These are phyloP conservation scores for Cicer bijugum DNA, from an alignment of 306 rosid species.

Conservation along the genomic window DNA sequence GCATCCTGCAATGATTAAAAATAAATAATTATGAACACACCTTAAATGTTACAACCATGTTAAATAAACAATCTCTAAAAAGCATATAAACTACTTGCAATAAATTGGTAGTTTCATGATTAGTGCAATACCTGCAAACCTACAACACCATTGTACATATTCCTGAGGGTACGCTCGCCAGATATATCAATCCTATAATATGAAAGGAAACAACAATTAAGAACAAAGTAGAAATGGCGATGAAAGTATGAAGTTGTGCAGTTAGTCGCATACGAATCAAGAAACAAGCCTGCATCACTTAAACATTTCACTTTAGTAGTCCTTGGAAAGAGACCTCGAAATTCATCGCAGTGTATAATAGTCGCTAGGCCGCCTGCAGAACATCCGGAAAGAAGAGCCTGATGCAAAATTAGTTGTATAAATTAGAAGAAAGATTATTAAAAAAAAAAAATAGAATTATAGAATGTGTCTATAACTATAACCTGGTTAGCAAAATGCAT, in stretches of 20 bases:
- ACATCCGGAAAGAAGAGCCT: slow-evolving; percentile 97
- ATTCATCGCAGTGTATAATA: slow-evolving; percentile 89
- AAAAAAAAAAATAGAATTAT: neutral
- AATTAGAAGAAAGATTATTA: slow-evolving; percentile 26
- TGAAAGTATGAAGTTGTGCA: slow-evolving; percentile 24
- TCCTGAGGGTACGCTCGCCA: slow-evolving; percentile 69
- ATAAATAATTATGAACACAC: slow-evolving; percentile 28
- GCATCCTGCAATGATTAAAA: slow-evolving; percentile 62
- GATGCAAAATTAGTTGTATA: slow-evolving; percentile 34
- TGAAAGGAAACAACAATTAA: slow-evolving; percentile 34
- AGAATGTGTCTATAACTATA: neutral
- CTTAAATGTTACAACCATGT: neutral
- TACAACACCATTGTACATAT: slow-evolving; percentile 71
- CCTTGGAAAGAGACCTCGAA: slow-evolving; percentile 62
- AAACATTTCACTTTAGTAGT: slow-evolving; percentile 84
- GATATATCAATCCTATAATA: slow-evolving; percentile 68
- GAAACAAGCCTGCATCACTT: slow-evolving; percentile 96
- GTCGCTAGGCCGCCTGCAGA: slow-evolving; percentile 98
- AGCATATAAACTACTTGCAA: neutral
- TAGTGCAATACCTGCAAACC: slow-evolving; percentile 68
- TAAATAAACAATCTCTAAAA: neutral
- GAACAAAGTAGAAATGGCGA: slow-evolving; percentile 23
- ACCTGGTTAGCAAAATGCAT: slow-evolving; percentile 88
- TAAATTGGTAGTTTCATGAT: slow-evolving; percentile 1
- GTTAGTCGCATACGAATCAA: slow-evolving; percentile 69